Percentiles rank a stretch among this genome's conserved stretches.
These are phyloP conservation scores for Pseudozyma tsukubaensis DNA, from an alignment of 1,284 basidiomycete genomes.

Conservation along the genomic window DNA sequence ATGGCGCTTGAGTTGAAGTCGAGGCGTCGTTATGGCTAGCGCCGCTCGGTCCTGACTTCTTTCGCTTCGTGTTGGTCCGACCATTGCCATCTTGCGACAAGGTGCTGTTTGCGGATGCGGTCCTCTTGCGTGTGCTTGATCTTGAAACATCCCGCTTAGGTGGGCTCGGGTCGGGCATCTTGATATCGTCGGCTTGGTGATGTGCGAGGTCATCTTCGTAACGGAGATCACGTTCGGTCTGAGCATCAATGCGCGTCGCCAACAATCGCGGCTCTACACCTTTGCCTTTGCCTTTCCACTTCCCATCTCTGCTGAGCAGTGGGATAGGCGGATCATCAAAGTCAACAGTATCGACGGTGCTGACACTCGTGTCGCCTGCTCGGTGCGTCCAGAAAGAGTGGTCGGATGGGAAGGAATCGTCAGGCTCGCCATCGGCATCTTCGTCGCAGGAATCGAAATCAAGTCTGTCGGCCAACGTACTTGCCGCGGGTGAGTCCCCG, in stretches of 20 bases:
- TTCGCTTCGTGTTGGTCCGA: not conserved
- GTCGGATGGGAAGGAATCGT: slow-evolving; percentile 16
- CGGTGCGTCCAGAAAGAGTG: slow-evolving; percentile 23
- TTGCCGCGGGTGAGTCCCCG: not conserved
- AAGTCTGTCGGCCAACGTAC: not conserved
- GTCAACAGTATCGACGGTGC: slow-evolving; percentile 19
- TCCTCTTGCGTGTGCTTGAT: not conserved
- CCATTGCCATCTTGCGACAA: not conserved
- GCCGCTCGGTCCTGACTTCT: not conserved
- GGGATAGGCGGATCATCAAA: slow-evolving; percentile 15
- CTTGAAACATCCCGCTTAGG: not conserved
- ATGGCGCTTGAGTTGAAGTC: too few relatives aligned
- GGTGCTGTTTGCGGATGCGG: not conserved
- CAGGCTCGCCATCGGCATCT: slow-evolving; percentile 37
- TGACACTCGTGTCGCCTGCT: slow-evolving; percentile 16
- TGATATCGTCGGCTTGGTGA: not conserved
- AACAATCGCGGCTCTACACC: slow-evolving; percentile 1
- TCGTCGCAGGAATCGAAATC: slow-evolving; percentile 27
- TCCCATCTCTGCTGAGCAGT: slow-evolving; percentile 20
- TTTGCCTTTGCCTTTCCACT: slow-evolving; percentile 6
- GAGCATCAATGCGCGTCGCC: not conserved
- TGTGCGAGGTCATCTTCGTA: not conserved
- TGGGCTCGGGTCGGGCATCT: not conserved
- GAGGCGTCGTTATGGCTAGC: too few relatives aligned
- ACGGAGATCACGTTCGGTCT: not conserved